Evolutionary conservation across 73 alveolate species (phyloP), one percentile per base, ranked within the genome.

Genomic region (Paramecium sonneborni): DNA sequence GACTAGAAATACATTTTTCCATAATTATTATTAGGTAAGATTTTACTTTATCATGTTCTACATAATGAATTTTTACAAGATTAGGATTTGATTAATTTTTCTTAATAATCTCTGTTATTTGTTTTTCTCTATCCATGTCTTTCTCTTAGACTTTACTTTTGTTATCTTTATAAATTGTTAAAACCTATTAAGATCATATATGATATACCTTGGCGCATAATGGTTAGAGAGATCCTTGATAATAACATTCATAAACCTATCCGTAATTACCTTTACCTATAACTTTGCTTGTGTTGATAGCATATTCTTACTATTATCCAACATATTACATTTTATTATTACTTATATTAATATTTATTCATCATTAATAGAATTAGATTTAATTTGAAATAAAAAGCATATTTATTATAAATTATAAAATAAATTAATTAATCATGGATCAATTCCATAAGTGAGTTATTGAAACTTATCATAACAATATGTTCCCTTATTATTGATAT

Each of bases 391-490:
- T n/a, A n/a, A n/a, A n/a, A n/a, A n/a, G n/a, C n/a, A n/a, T n/a
- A n/a, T n/a, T n/a, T n/a, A n/a, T n/a, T n/a, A n/a, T n/a, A n/a
- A n/a, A n/a, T n/a, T n/a, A n/a, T 52, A 52, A 20, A n/a, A 14
- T 4, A 11, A 3, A 52, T 35, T 6, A 35, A 35, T 35, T 6
- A 37, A 1, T 86, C 93, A 86, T 23, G 93, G 93, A 34, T 39
- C 0, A 39, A 86, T 86, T 12, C 93, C 93, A 62, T 86, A 67
- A 37, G 85, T 58, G 21, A 86, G 32, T 62, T 56, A 62, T 30
- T 86, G 44, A 35, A 86, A 86, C 44, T 86, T 57, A 67, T 86
- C 93, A 67, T 86, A 86, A 24, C 48, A 58, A 86, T 58, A 39
- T 23, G 93, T 86, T n/a, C 93, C 35, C 88, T 79, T 56, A 38